Percentiles rank a stretch among this genome's conserved stretches.
These are phyloP conservation scores for Cladophialophora carrionii DNA, from an alignment of 2,329 filamentous ascomycete genomes.

Conservation along the genomic window DNA sequence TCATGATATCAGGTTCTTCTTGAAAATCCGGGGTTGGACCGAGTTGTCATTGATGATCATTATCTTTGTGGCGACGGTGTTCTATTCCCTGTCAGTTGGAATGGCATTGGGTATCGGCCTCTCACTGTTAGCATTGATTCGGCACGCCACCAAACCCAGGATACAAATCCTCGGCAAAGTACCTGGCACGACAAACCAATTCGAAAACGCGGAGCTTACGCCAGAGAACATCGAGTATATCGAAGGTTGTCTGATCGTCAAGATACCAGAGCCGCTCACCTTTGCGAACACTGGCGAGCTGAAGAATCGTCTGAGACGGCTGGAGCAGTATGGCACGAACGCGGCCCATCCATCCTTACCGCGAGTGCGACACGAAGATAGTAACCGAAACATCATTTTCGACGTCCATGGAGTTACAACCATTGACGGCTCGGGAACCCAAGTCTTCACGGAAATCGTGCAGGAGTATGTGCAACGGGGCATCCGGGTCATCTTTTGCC, in stretches of 20 bases:
- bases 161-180: slow-evolving; percentile 95
- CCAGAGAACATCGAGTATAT: slow-evolving; percentile 80
- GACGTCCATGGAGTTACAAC: slow-evolving; percentile 97
- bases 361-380: slow-evolving; percentile 72
- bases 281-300: slow-evolving; percentile 96
- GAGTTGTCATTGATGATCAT: slow-evolving; percentile 85
- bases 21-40: slow-evolving; percentile 79
- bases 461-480: slow-evolving; percentile 74
- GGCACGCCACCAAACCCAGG: slow-evolving; percentile 85
- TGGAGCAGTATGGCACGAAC: slow-evolving; percentile 89
- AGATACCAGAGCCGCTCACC: slow-evolving; percentile 94
- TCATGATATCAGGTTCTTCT: slow-evolving; percentile 87
- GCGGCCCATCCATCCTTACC: slow-evolving; percentile 85
- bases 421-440: slow-evolving; percentile 88
- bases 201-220: slow-evolving; percentile 79
- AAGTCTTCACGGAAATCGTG: slow-evolving; percentile 90
- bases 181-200: slow-evolving; percentile 73
- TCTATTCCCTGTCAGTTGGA: slow-evolving; percentile 90
- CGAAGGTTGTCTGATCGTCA: slow-evolving; percentile 91
- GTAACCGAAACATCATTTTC: slow-evolving; percentile 91
- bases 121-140: slow-evolving; percentile 84
- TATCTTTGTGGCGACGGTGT: slow-evolving; percentile 89
- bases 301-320: slow-evolving; percentile 76
- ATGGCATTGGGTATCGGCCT: slow-evolving; percentile 93
- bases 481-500: slow-evolving; percentile 62